Conservation (phyloP, 192 early-diverging fungal genomes). For the Chytriomyces confervae region DNA sequence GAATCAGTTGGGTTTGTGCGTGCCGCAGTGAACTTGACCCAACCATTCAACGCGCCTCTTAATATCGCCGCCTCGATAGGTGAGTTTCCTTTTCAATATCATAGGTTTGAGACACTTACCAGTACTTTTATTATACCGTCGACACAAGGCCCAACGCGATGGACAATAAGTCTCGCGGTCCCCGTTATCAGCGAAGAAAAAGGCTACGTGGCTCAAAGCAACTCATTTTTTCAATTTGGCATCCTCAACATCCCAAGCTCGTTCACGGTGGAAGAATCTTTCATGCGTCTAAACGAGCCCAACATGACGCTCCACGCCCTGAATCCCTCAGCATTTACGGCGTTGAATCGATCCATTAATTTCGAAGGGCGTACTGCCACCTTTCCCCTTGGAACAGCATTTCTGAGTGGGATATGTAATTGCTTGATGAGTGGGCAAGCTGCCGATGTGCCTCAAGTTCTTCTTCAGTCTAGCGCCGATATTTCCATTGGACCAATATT, state of each 20-base stretch:
- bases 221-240: background rate
- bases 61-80: background rate
- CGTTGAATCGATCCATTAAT: background rate
- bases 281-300: background rate
- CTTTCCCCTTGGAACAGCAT: background rate
- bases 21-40: background rate
- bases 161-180: constrained; percentile 12
- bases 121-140: constrained; percentile 2
- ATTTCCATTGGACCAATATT: background rate
- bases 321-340: constrained; percentile 2
- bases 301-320: background rate
- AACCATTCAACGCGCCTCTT: background rate
- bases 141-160: background rate
- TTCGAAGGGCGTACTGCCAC: background rate
- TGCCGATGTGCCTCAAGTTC: constrained; percentile 1
- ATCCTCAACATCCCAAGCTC: background rate
- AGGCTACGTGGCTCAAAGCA: background rate
- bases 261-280: background rate
- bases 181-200: too few species aligned
- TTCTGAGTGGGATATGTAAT: background rate
- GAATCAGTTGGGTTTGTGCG: background rate
- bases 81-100: background rate
- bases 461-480: background rate
- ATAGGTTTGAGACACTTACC: background rate
- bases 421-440: constrained; percentile 15